phyloP scores from a whole-genome alignment of 2,329 filamentous ascomycete species.

The Hawksworthiomyces lignivorus region DNA sequence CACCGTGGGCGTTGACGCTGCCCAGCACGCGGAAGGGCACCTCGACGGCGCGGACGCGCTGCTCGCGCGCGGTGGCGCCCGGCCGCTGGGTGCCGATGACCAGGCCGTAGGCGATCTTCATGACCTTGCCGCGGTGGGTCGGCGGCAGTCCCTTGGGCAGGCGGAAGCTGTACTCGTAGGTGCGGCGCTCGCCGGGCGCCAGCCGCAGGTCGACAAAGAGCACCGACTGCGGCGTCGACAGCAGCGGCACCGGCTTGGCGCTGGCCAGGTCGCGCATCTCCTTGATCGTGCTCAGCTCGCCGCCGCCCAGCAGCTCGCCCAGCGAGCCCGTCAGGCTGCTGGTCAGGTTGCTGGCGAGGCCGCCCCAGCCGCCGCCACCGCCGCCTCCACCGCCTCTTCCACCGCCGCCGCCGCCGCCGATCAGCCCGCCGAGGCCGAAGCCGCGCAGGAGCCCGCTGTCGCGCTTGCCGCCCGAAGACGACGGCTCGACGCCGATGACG shows the following conservation, averaged over 20 bases:
- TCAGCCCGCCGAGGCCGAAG: conserved; percentile 81
- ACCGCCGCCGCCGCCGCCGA: conserved; percentile 81
- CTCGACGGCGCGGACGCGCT: conserved; percentile 84
- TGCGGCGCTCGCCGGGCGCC: conserved; percentile 78
- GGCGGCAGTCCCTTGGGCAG: conserved; percentile 86
- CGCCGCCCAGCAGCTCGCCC: conserved; percentile 75
- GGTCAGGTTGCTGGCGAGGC: too few species aligned
- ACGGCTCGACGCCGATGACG: conserved; percentile 69
- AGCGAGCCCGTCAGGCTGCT: conserved; percentile 82
- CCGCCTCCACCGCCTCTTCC: conserved; percentile 81
- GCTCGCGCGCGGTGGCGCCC: conserved; percentile 61
- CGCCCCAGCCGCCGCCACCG: conserved; percentile 72
- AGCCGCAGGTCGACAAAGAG: conserved; percentile 89
- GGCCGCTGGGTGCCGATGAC: conserved; percentile 87
- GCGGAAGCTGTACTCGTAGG: conserved; percentile 79
- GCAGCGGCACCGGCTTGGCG: conserved; percentile 76
- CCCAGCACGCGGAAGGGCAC: conserved; percentile 89
- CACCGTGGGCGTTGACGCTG: conserved; percentile 81
- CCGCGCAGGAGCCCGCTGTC: conserved; percentile 74
- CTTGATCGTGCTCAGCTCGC: conserved; percentile 85
- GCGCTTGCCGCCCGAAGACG: too few species aligned
- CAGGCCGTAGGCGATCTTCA: conserved; percentile 87
- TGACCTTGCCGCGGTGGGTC: conserved; percentile 81
- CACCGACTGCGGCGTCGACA: conserved; percentile 94
- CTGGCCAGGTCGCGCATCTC: conserved; percentile 88